Evolutionary conservation across 2,329 filamentous ascomycete genomes (phyloP), one percentile per base, ranked within the genome.

Genomic region (Fusarium virguliforme): DNA sequence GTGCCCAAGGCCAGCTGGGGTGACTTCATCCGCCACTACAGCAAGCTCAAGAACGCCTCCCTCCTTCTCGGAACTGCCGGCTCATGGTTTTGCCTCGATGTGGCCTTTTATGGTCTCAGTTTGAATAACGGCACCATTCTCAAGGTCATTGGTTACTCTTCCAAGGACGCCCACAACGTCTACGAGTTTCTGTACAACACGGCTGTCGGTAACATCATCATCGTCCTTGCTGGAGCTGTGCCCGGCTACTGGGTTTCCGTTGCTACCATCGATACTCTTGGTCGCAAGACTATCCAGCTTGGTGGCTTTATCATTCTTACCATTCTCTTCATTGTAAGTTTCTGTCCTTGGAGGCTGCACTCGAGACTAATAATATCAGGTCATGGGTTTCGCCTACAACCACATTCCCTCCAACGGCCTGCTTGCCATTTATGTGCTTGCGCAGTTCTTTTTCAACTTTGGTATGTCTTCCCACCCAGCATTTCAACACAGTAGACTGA

Each of bases 241-340:
- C 93, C 93, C 0, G 93, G 93, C 13, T 95, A 95, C 84, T 95
- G 92, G 92, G 87, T 94, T 15, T 93, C 92, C 0, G 92, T 94
- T 6, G 89, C 89, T 2, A 89, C 88, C 1, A 88, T 94, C 62
- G 92, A 95, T 80, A 92, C 87, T 2, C 75, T 94, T 13, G 93
- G 92, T 60, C 91, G 93, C 76, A 94, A 94, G 84, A 88, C 92
- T 2, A 94, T 95, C 63, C 93, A 93, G 81, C 81, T 92, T 61
- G 86, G 84, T 66, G 89, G 89, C 28, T 91, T 91, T 79, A 78
- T 82, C 56, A 85, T 91, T 62, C 81, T 91, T 8, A 90, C 89
- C 8, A 81, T 89, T 46, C 83, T 91, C 22, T 90, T 90, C 80
- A 81, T 89, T 62, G 79, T 72, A 48, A 67, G 69, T 70, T 48